phyloP scores from a whole-genome alignment of 169 alveolate genomes.

The Toxoplasma gondii region DNA sequence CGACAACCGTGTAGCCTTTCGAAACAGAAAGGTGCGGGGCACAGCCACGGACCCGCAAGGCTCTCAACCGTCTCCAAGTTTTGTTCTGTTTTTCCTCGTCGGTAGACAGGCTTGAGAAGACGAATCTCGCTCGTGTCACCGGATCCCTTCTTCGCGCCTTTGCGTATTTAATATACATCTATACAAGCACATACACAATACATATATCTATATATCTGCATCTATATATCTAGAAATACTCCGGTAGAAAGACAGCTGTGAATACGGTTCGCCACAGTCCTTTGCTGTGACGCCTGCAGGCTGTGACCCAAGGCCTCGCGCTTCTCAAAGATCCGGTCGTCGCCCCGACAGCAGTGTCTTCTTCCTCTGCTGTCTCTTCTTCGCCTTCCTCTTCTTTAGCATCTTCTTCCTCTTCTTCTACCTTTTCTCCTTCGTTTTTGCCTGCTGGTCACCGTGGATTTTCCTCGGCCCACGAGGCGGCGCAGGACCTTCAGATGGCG shows the following conservation, averaged over 20 bases:
- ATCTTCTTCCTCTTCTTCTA: neutral
- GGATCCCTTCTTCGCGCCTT: too few species aligned
- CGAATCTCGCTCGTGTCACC: too few species aligned
- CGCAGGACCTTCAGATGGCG: neutral
- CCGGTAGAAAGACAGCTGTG: too few species aligned
- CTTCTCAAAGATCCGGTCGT: neutral
- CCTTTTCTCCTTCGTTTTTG: neutral
- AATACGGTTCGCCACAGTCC: neutral
- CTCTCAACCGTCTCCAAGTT: too few species aligned
- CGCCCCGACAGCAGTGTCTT: neutral
- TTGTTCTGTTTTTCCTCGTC: too few species aligned
- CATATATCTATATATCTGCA: neutral
- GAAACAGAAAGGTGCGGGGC: too few species aligned
- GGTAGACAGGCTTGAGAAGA: too few species aligned
- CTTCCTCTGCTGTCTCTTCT: neutral
- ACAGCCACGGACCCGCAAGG: too few species aligned
- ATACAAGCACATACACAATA: neutral
- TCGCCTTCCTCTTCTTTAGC: neutral
- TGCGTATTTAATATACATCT: neutral
- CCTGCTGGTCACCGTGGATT: neutral
- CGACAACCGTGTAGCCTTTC: too few species aligned
- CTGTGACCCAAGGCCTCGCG: neutral
- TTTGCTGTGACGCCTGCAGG: neutral
- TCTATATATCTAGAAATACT: neutral
- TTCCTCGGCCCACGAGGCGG: neutral